phyloP scores from a whole-genome alignment of 805 yeast genomes.

The Wickerhamiella azyma region DNA sequence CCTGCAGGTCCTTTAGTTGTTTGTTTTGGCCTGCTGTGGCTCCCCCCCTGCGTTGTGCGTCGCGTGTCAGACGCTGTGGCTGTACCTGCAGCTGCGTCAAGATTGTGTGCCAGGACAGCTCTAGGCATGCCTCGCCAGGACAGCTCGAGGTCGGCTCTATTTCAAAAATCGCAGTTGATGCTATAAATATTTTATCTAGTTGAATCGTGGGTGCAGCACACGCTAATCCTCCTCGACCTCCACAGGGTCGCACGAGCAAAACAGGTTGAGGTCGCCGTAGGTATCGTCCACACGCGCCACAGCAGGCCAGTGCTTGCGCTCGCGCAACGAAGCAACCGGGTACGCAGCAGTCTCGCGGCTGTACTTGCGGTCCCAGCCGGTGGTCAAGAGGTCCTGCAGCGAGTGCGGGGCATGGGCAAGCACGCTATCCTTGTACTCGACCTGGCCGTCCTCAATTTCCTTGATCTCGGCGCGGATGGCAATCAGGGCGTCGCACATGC shows the following conservation, averaged over 20 bases:
- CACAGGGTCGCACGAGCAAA: slow-evolving; percentile 65
- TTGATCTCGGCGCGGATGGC: slow-evolving; percentile 72
- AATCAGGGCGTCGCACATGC: slow-evolving; percentile 80
- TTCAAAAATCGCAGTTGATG: no score
- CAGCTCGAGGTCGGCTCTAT: no score
- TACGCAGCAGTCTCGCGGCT: slow-evolving; percentile 87
- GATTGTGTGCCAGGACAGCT: no score
- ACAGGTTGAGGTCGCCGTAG: slow-evolving; percentile 80
- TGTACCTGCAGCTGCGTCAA: no score
- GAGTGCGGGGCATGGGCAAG: slow-evolving; percentile 91
- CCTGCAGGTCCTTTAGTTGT: no score
- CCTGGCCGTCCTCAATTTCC: slow-evolving; percentile 50
- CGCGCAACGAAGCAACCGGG: slow-evolving; percentile 63
- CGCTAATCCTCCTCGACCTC: slow-evolving; percentile 12
- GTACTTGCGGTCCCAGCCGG: slow-evolving; percentile 83
- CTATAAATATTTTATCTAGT: neutral
- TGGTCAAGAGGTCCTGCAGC: slow-evolving; percentile 54
- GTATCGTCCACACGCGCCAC: slow-evolving; percentile 90
- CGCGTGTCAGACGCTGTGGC: no score
- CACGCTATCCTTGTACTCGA: slow-evolving; percentile 44
- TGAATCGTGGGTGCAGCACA: no score
- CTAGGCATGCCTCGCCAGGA: no score
- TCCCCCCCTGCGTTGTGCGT: no score
- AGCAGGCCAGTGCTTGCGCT: slow-evolving; percentile 86
- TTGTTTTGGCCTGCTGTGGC: no score